Evolutionary conservation across 139 green algal genomes (phyloP), one percentile per base, ranked within the genome.

Genomic region (Chlamydomonas incerta): DNA sequence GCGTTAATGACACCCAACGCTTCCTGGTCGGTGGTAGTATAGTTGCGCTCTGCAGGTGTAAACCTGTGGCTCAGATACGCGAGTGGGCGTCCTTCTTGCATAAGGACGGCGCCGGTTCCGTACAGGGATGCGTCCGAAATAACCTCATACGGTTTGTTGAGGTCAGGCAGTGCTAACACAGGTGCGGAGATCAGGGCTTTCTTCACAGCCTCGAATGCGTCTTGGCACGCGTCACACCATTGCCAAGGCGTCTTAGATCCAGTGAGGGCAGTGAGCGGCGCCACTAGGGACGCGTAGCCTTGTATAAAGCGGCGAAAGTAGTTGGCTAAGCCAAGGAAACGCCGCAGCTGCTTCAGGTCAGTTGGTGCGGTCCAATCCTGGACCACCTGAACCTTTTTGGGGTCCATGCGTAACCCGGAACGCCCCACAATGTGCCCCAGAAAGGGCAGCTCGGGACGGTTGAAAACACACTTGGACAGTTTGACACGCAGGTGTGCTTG

Each of bases 251-350:
- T 28, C 41, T 46, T 57, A 6, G 21, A 33, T 24, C 82, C 82
- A 15, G 82, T 37, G 24, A 92, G 75, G 31, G 83, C 46, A 46
- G 76, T 91, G 23, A 93, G 57, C 13, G 88, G 88, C 15, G 67
- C 11, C 13, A 67, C 83, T n/a, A 91, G 47, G 21, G 31, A 72
- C 18, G 73, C 70, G 34, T 81, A 92, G 0, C 69, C 47, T 55
- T 87, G 85, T 2, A 93, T 90, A 35, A 92, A 93, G 0, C 70
- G 83, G 11, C 87, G 37, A 46, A 91, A 93, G 58, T 91, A 91
- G 37, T 89, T 91, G 28, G 84, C 87, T 1, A 93, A 74, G 8
- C 87, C 90, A 29, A 91, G 35, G 62, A 92, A 92, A 0, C 55
- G 52, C 41, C 80, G 14, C 0, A 89, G 33, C 2, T 72, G 18